These are phyloP conservation scores for Amphicarpaea edgeworthii DNA, from an alignment of 306 rosid genomes.

Conservation along the genomic window DNA sequence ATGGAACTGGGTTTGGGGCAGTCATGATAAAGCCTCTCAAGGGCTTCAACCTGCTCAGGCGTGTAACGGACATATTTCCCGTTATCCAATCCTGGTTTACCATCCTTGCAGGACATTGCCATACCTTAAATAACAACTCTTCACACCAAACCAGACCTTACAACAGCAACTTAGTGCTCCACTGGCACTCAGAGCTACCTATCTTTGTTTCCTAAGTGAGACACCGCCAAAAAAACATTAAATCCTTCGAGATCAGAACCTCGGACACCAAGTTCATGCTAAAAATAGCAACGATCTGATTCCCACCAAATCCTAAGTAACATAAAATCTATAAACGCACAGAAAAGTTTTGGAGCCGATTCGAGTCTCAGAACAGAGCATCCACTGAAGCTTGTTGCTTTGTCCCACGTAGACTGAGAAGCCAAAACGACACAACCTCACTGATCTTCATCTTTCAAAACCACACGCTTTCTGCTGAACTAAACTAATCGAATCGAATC, in stretches of 20 bases:
- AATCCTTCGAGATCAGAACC: constrained; percentile 70
- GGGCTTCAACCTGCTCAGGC: constrained; percentile 99
- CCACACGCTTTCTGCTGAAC: constrained; percentile 14
- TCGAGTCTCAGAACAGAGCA: constrained; percentile 36
- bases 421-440: constrained; percentile 46
- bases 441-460: constrained; percentile 53
- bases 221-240: constrained; percentile 44
- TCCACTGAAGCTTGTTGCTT: neutral
- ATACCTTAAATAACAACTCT: neutral
- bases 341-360: neutral
- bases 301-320: neutral
- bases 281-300: constrained; percentile 36
- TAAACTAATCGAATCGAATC: constrained; percentile 16
- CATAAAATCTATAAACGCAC: neutral
- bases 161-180: neutral
- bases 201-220: constrained; percentile 17
- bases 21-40: constrained; percentile 93
- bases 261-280: constrained; percentile 36
- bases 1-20: constrained; percentile 98
- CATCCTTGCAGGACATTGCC: constrained; percentile 99
- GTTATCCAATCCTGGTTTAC: constrained; percentile 73
- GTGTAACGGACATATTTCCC: constrained; percentile 98
- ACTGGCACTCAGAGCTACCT: neutral
- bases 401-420: neutral
- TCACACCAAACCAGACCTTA: neutral